Base-by-base conservation (phyloP, 805 yeast genomes). In the Allodekkera sacchari region DNA sequence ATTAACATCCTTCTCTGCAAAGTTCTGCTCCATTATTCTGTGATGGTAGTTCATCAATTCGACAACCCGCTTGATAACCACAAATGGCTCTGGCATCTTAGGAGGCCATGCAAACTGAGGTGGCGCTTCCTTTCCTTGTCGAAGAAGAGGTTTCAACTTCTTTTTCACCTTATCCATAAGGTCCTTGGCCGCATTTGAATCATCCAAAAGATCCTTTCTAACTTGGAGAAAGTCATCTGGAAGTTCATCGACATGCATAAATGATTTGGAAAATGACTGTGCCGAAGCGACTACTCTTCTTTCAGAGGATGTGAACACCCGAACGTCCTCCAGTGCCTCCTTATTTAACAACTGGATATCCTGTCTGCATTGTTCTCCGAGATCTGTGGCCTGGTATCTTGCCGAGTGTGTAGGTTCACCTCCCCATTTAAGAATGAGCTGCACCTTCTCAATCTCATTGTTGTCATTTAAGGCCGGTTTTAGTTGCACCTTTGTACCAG, bases 351-450 rank as follows among this genome's bases (percentile, higher is more conserved):
- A 66, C 50, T 83, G 79, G 45, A 87, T 71, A 55, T 92, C 95
- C 53, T 89, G 95, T 49, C 98, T 77, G 62, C 83, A 71, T 57
- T 88, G 96, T 52, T 89, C 97, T 32, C 98, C 99, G 13, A 92
- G 73, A 56, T 92, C 99, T 18, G 79, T 71, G 1, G 96, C 94
- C 60, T 92, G 99, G 53, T 85, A 83, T 41, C 79, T 73, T 2
- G 97, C 96, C 8, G 96, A 87, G 55, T 92, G 99, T 2, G 99
- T 92, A 5, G 98, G 96, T 57, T 92, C 99, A 41, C 99, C 99
- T 47, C 98, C 98, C 98, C 98, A 92, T 55, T 92, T 92, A 47
- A 92, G 65, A 39, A 92, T 94, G 41, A 92, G 77, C 57, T 92
- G 98, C 16, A 89, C 96, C 53, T 92, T 92, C 43, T 89, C 96